phyloP scores from a whole-genome alignment of 768 basidiomycete species.

The Candolleomyces aberdarensis region DNA sequence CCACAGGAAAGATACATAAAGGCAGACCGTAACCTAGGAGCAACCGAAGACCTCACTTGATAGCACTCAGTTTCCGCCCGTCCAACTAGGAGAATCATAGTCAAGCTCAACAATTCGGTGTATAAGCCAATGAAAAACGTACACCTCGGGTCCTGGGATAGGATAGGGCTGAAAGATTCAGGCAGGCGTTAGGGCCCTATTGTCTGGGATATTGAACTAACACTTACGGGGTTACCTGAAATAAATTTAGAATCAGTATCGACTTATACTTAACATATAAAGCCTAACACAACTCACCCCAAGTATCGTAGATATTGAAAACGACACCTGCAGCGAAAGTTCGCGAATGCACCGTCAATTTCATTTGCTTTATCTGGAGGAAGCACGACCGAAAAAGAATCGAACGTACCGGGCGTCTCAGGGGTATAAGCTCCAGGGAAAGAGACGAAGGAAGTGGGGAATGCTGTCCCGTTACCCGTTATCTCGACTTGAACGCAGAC shows the following conservation, averaged over 20 bases:
- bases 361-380: background rate
- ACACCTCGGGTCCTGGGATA: constrained; percentile 41
- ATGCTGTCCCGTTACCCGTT: constrained; percentile 41
- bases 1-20: background rate
- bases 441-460: constrained; percentile 43
- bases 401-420: background rate
- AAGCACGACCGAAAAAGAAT: background rate
- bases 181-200: background rate
- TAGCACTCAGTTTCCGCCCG: background rate
- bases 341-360: background rate
- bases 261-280: background rate
- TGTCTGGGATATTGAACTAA: no score
- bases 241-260: background rate
- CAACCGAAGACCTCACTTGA: no score
- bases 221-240: no score
- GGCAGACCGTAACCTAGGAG: background rate
- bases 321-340: background rate
- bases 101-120: background rate
- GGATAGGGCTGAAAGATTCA: constrained; percentile 27
- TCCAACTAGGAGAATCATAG: background rate
- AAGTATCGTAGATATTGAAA: background rate
- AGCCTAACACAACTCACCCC: background rate
- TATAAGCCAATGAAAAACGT: constrained; percentile 11
- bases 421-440: constrained; percentile 45
- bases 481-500: constrained; percentile 45